These are phyloP conservation scores for Sphagnum tenellum DNA, from an alignment of 225 moss, liverwort and hornwort species.

Conservation along the genomic window DNA sequence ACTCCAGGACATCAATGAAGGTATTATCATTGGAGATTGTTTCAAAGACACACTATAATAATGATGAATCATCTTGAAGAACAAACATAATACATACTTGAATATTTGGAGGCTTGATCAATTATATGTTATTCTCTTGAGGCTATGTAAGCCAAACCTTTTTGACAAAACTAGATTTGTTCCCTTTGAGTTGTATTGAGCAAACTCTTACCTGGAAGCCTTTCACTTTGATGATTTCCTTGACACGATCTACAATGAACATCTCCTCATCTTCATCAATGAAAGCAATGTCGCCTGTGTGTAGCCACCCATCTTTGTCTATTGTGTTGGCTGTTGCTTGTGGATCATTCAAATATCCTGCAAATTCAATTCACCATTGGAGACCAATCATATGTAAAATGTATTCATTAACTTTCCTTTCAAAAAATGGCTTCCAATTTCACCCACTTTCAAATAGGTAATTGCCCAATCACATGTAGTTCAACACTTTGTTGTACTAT, in stretches of 20 bases:
- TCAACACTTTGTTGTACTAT: too few species aligned
- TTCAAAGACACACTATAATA: too few species aligned
- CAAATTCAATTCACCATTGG: not conserved
- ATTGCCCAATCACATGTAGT: too few species aligned
- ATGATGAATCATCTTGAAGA: not conserved
- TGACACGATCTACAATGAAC: slow-evolving; percentile 93
- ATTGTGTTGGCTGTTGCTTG: slow-evolving; percentile 56
- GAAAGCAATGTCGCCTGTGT: slow-evolving; percentile 76
- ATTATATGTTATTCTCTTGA: not conserved
- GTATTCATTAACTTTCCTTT: too few species aligned
- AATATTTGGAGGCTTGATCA: too few species aligned
- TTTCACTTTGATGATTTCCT: slow-evolving; percentile 92
- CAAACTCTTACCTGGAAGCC: slow-evolving; percentile 54
- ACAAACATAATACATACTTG: too few species aligned
- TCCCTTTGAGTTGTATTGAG: not conserved
- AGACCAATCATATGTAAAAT: too few species aligned
- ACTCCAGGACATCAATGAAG: too few species aligned
- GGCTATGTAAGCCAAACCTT: not conserved
- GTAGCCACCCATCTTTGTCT: slow-evolving; percentile 75
- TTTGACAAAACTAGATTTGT: too few species aligned
- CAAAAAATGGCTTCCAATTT: not conserved
- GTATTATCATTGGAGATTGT: too few species aligned
- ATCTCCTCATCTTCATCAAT: slow-evolving; percentile 86
- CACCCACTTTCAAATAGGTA: too few species aligned
- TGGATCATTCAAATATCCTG: slow-evolving; percentile 76